Conservation (phyloP, 78 protist species). For the Dictyostelium purpureum region DNA sequence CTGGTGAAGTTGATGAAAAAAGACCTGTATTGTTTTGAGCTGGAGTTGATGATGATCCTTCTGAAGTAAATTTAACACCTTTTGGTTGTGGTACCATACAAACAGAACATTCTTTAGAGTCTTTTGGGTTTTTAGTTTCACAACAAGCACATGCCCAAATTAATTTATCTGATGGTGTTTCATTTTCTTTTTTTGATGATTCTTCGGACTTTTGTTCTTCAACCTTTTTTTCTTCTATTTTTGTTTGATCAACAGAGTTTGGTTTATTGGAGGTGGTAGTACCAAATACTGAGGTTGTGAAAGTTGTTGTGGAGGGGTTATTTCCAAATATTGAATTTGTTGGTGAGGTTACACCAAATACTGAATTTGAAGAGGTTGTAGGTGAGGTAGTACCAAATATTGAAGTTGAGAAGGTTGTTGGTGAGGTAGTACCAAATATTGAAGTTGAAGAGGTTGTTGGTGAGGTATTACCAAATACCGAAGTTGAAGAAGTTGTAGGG, state of each 20-base stretch:
- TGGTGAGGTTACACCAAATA: no score
- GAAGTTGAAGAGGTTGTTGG: neutral
- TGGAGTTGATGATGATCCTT: neutral
- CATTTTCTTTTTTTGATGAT: neutral
- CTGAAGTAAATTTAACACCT: neutral
- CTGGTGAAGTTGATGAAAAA: neutral
- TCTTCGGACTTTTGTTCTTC: neutral
- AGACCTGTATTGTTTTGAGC: no score
- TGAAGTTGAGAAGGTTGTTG: neutral
- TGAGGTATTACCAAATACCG: neutral
- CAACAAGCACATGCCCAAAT: conserved; percentile 58
- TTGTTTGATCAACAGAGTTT: no score
- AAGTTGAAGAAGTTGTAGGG: neutral
- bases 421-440: neutral
- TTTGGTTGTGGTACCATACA: conserved; percentile 46
- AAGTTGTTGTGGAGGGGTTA: neutral
- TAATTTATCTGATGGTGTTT: neutral
- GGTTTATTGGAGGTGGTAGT: neutral
- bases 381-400: neutral
- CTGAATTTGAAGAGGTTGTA: neutral
- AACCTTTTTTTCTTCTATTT: neutral
- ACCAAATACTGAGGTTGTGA: neutral
- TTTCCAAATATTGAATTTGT: no score
- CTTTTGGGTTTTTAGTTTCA: conserved; percentile 4
- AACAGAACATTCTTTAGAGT: neutral